Evolutionary conservation across 257 asterid genomes (phyloP).

Genomic region (Vinca minor): DNA sequence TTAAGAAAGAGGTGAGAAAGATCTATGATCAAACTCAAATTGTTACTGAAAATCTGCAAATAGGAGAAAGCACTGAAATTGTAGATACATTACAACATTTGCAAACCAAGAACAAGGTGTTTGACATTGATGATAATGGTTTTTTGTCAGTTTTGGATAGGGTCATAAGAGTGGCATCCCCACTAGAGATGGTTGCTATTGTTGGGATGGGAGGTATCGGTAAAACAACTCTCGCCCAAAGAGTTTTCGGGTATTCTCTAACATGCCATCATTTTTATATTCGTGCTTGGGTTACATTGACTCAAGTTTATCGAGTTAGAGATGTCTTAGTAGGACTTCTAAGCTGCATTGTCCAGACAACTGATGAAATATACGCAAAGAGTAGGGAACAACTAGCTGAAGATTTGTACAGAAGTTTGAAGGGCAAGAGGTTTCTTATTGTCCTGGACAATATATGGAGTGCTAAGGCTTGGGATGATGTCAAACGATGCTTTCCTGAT

Average conservation of each 20-base stretch:
- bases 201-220: no score
- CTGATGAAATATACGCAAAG: background rate
- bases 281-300: background rate
- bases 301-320: background rate
- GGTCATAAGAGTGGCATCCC: background rate
- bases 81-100: background rate
- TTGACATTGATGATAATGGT: constrained; percentile 4
- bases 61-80: background rate
- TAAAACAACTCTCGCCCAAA: background rate
- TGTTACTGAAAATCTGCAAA: background rate
- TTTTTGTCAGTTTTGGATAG: background rate
- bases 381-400: background rate
- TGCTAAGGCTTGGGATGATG: background rate
- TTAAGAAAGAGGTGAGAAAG: background rate
- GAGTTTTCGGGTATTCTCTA: background rate
- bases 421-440: background rate
- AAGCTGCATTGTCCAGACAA: no score
- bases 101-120: background rate
- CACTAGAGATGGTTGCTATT: background rate
- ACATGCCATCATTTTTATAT: background rate
- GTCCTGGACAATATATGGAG: background rate
- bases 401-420: constrained; percentile 3
- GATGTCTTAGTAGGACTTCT: background rate
- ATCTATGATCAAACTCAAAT: background rate
- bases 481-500: background rate